Conservation (phyloP, 1,284 basidiomycete species). For the Laetiporus sulphureus region DNA sequence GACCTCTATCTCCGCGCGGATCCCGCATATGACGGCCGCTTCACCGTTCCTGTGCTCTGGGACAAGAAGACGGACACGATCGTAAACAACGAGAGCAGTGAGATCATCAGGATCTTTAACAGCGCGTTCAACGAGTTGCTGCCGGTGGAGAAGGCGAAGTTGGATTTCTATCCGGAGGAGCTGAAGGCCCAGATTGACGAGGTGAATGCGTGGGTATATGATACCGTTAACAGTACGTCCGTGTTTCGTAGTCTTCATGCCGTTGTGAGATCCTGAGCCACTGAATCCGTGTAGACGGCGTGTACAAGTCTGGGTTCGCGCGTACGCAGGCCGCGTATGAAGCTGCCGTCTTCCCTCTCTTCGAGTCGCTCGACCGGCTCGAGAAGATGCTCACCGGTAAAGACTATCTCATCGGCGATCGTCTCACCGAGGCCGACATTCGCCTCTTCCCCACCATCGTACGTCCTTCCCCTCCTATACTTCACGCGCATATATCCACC, state of each 20-base stretch:
- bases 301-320: slow-evolving; percentile 91
- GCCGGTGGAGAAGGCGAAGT: slow-evolving; percentile 52
- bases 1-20: slow-evolving; percentile 84
- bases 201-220: slow-evolving; percentile 86
- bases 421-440: slow-evolving; percentile 88
- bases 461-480: slow-evolving; percentile 21
- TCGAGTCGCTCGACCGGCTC: slow-evolving; percentile 73
- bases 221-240: slow-evolving; percentile 69
- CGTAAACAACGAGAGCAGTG: slow-evolving; percentile 93
- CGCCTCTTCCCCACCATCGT: slow-evolving; percentile 90
- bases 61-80: slow-evolving; percentile 88
- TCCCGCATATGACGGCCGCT: slow-evolving; percentile 67
- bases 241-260: neutral
- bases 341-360: slow-evolving; percentile 64
- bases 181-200: slow-evolving; percentile 67
- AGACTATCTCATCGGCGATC: slow-evolving; percentile 78
- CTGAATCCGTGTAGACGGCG: slow-evolving; percentile 60
- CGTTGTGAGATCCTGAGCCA: neutral
- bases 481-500: neutral
- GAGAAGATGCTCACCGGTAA: slow-evolving; percentile 76
- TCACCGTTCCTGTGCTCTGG: slow-evolving; percentile 93
- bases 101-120: slow-evolving; percentile 93
- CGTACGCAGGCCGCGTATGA: slow-evolving; percentile 80
- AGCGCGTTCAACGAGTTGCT: slow-evolving; percentile 73
- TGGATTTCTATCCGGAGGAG: slow-evolving; percentile 18